Base-by-base conservation (phyloP, 2,329 filamentous ascomycete species). In the Venturiaceae sp. region DNA sequence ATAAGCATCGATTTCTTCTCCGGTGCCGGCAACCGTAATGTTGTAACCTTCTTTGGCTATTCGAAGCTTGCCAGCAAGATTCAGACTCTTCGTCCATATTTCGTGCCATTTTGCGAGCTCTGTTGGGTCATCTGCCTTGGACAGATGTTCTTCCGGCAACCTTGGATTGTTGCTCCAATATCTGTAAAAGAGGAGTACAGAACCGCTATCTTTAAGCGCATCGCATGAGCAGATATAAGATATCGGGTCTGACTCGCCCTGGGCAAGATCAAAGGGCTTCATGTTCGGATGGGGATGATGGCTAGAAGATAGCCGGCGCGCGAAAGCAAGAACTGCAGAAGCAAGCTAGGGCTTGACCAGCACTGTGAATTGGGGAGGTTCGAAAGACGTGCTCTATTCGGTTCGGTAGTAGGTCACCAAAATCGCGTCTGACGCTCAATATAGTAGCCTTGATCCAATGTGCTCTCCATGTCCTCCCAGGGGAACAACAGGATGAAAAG, bases 41-140 rank as follows among this genome's bases (percentile, higher is more conserved):
- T 66, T 66, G 59, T 62, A 65, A 1, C 65, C 65, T 60, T 66
- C 65, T n/a, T n/a, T 55, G 6, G 65, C 63, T 23, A 65, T 60
- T 23, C 65, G 60, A 30, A 66, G 62, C 50, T 66, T 66, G 5
- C 64, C 65, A 5, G 60, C 59, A 34, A 65, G 55, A 19, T 55
- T 21, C 16, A 64, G 58, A 7, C 52, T 54, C 2, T 59, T 34
- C 26, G 61, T 37, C 6, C 64, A 57, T 5, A 60, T 39, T 32
- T 28, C 50, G 39, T 66, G 63, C 21, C 62, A 66, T 14, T 50
- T 50, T 23, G 63, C 63, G 3, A 66, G 60, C 3, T 47, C 37
- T 21, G 63, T 41, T 28, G 60, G 55, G 39, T 63, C 58, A 3
- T 30, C n/a, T 32, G 60, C 44, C 41, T 60, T 26, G 4, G 28